phyloP scores from a whole-genome alignment of 306 rosid genomes.

The Glycine latifolia region DNA sequence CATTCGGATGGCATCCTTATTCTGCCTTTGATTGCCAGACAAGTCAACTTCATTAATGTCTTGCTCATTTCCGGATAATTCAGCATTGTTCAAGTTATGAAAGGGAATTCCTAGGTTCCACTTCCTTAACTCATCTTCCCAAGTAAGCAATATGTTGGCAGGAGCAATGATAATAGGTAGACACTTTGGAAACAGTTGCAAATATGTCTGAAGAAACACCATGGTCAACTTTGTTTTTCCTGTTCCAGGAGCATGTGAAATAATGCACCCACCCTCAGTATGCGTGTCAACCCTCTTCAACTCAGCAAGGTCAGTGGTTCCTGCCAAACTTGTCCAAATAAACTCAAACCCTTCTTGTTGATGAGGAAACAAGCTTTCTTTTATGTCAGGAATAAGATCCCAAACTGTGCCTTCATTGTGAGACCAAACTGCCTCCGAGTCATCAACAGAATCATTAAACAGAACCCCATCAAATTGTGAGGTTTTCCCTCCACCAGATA shows the following conservation, averaged over 20 bases:
- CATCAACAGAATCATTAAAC: constrained; percentile 15
- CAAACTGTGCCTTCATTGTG: constrained; percentile 49
- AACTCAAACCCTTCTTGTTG: constrained; percentile 61
- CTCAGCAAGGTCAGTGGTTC: constrained; percentile 36
- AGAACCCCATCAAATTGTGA: constrained; percentile 13
- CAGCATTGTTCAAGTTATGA: constrained; percentile 49
- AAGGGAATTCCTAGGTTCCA: constrained; percentile 50
- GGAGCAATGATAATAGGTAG: constrained; percentile 54
- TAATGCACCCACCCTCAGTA: constrained; percentile 51
- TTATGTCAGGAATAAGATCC: constrained; percentile 52
- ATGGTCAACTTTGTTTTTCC: constrained; percentile 53
- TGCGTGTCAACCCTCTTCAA: constrained; percentile 34
- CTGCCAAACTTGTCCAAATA: constrained; percentile 51
- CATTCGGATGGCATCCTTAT: constrained; percentile 23
- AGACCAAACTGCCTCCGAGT: background rate
- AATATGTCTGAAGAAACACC: constrained; percentile 49
- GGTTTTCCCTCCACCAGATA: background rate
- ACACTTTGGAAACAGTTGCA: constrained; percentile 47
- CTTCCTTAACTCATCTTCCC: constrained; percentile 58
- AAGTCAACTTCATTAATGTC: background rate
- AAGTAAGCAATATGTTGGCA: constrained; percentile 45
- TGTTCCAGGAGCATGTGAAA: constrained; percentile 58
- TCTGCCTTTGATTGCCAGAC: background rate
- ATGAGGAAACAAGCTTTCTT: constrained; percentile 47
- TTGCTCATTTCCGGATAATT: constrained; percentile 46